phyloP scores from a whole-genome alignment of 2,329 filamentous ascomycete genomes.

The Oidium heveae region DNA sequence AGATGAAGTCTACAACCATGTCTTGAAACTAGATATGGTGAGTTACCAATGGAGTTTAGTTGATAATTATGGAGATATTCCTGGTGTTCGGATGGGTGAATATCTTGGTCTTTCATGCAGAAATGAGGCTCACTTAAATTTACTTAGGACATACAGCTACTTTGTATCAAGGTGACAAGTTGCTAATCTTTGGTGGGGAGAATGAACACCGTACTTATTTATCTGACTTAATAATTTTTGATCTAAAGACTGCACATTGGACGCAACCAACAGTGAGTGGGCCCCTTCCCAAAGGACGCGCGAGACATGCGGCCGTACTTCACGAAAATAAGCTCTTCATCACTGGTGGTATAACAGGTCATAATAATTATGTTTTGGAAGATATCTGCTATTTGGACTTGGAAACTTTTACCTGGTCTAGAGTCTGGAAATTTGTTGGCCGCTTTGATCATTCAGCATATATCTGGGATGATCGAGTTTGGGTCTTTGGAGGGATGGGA shows the following conservation, averaged over 20 bases:
- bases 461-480: slow-evolving; percentile 75
- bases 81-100: slow-evolving; percentile 84
- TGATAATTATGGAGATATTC: slow-evolving; percentile 96
- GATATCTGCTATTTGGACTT: slow-evolving; percentile 93
- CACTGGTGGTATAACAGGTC: slow-evolving; percentile 81
- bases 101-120: slow-evolving; percentile 3
- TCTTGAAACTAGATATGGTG: slow-evolving; percentile 63
- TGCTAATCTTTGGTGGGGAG: too few relatives aligned
- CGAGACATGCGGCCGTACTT: slow-evolving; percentile 63
- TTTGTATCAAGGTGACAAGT: slow-evolving; percentile 78
- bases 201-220: too few relatives aligned
- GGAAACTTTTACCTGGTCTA: slow-evolving; percentile 94
- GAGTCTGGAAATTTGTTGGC: slow-evolving; percentile 82
- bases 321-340: slow-evolving; percentile 95
- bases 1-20: slow-evolving; percentile 96
- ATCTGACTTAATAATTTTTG: too few relatives aligned
- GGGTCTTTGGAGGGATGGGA: slow-evolving; percentile 87
- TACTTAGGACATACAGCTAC: slow-evolving; percentile 68
- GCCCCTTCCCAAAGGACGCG: too few relatives aligned
- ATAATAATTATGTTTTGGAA: slow-evolving; percentile 76
- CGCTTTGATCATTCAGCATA: slow-evolving; percentile 90
- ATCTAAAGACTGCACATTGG: too few relatives aligned
- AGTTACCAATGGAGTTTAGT: slow-evolving; percentile 86
- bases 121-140: background rate
- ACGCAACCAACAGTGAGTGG: too few relatives aligned